phyloP scores from a whole-genome alignment of 306 rosid species.

The Prunus padus region DNA sequence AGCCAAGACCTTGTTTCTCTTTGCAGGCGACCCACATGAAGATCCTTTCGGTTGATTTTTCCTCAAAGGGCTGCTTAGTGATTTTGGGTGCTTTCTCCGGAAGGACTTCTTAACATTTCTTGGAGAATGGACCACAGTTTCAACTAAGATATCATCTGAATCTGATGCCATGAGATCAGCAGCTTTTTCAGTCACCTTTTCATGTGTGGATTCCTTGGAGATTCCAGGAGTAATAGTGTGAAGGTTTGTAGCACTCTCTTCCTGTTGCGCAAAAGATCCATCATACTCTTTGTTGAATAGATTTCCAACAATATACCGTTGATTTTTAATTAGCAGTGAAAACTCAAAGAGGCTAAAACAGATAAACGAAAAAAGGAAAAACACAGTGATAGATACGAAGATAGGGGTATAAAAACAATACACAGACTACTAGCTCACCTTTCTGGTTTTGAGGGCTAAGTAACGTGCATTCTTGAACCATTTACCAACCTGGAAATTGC shows the following conservation, averaged over 20 bases:
- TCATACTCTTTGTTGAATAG: slow-evolving; percentile 2
- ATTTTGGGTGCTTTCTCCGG: slow-evolving; percentile 40
- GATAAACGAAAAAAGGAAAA: background rate
- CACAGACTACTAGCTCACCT: slow-evolving; percentile 42
- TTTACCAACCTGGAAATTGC: slow-evolving; percentile 72
- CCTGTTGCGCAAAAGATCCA: slow-evolving; percentile 35
- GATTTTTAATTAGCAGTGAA: background rate
- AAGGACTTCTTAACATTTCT: slow-evolving; percentile 24
- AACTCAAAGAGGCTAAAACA: background rate
- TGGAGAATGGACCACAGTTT: slow-evolving; percentile 20
- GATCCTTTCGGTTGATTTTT: slow-evolving; percentile 41
- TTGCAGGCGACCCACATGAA: slow-evolving; percentile 30
- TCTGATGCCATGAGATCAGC: slow-evolving; percentile 37
- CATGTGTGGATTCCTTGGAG: slow-evolving; percentile 33
- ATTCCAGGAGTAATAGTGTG: slow-evolving; percentile 27
- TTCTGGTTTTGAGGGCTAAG: slow-evolving; percentile 67
- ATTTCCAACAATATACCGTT: background rate
- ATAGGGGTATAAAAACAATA: background rate
- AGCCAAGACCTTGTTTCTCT: slow-evolving; percentile 45
- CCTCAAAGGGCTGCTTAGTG: slow-evolving; percentile 38
- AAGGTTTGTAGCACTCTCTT: slow-evolving; percentile 36
- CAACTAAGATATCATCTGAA: slow-evolving; percentile 36
- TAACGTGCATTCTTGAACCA: slow-evolving; percentile 98
- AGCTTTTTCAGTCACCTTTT: slow-evolving; percentile 33
- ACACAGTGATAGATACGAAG: background rate